Evolutionary conservation across 1,139 yeast genomes (phyloP).

Genomic region (Magnusiomyces suaveolens): DNA sequence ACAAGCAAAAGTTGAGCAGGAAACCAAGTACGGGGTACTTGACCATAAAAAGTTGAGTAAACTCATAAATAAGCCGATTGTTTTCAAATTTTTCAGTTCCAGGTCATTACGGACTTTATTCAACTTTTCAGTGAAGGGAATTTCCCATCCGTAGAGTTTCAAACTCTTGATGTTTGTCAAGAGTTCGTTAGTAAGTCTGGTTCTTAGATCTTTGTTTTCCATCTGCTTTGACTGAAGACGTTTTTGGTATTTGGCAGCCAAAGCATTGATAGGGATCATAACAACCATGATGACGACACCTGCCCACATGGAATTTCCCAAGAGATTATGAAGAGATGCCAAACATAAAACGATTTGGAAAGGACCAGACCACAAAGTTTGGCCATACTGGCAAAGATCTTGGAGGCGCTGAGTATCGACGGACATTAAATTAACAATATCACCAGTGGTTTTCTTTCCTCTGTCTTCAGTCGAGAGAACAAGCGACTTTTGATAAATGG

Average conservation of each 20-base stretch:
- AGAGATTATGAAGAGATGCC: constrained; percentile 57
- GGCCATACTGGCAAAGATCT: constrained; percentile 78
- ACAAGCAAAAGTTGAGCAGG: constrained; percentile 82
- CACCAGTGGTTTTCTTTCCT: constrained; percentile 72
- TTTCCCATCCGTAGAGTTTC: constrained; percentile 92
- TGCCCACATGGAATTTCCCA: constrained; percentile 95
- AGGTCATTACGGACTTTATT: constrained; percentile 78
- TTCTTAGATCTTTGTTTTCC: constrained; percentile 58
- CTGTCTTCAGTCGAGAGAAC: constrained; percentile 78
- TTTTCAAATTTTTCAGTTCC: constrained; percentile 69
- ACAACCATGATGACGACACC: constrained; percentile 78
- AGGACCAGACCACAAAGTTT: constrained; percentile 93
- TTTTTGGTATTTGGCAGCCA: constrained; percentile 65
- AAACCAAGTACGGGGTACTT: constrained; percentile 82
- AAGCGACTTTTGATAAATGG: constrained; percentile 72
- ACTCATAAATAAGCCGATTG: constrained; percentile 71
- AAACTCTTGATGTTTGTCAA: constrained; percentile 84
- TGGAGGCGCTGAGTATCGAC: constrained; percentile 93
- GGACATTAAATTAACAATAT: constrained; percentile 92
- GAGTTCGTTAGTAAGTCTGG: constrained; percentile 73
- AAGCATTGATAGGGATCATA: constrained; percentile 78
- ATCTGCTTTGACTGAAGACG: constrained; percentile 67
- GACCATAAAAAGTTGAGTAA: constrained; percentile 69
- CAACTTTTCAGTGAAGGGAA: constrained; percentile 65
- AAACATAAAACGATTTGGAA: constrained; percentile 81